Evolutionary conservation across 2,329 filamentous ascomycete species (phyloP), one percentile per base, ranked within the genome.

Genomic region (Phaeosphaeriaceae sp.): DNA sequence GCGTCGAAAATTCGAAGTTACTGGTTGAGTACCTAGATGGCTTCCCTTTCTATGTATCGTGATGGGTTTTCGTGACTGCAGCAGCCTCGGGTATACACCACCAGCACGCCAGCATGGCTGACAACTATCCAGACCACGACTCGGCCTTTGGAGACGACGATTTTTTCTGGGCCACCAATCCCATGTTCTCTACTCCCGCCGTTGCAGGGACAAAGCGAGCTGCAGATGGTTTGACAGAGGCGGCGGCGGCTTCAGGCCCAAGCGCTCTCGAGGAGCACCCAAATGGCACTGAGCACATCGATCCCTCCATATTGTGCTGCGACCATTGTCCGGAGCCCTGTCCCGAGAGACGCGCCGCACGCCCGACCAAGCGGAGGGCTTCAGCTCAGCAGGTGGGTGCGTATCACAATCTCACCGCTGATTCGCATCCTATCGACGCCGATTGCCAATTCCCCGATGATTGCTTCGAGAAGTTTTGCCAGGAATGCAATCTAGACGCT

Each of bases 391-490:
- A 70, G 54, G 73, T 75, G 53, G 65, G 63, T 57, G 68, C 73
- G 54, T 75, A 69, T 60, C 71, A 74, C 65, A 67, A 58, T 51
- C 48, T 62, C 51, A 48, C 62, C 31, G 59, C 60, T 44, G 62
- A 65, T 46, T 49, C 57, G 48, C 58, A 68, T 40, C 54, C 59
- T 33, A 51, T 65, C 44, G 64, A 68, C 44, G 45, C 64, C 52
- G 70, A 70, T 61, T 71, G 70, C n/a, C 66, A 72, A 55, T 76
- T 73, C 27, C 70, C 67, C 24, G 73, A 77, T 48, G 70, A 68
- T 40, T 74, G 70, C 51, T 74, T 77, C 45, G 71, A 73, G 44
- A 61, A 72, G 45, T 74, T 75, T 56, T 78, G 76, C 55, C 72
- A 77, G 61, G 74, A 68, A 46, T 76, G 74, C 61, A 69, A 68